These are phyloP conservation scores for Martensiomyces pterosporus DNA, from an alignment of 192 early-diverging fungal species.

Conservation along the genomic window DNA sequence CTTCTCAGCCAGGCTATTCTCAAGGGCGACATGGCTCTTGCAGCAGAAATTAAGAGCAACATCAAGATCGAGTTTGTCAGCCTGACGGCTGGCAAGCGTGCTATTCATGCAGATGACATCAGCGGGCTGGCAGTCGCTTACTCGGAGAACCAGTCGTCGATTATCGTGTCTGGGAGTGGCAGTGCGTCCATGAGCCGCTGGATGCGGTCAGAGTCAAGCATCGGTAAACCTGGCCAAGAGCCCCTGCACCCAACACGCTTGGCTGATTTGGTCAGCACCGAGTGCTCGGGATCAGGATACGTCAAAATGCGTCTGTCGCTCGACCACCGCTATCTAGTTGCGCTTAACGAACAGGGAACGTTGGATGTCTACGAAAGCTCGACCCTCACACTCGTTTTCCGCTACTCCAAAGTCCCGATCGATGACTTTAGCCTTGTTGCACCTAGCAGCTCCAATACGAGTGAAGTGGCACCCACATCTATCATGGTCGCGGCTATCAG, in stretches of 20 bases:
- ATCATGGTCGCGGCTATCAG: constrained; percentile 16
- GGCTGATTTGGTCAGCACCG: constrained; percentile 18
- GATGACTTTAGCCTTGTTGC: constrained; percentile 35
- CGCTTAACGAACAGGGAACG: constrained; percentile 17
- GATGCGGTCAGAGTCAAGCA: constrained; percentile 8
- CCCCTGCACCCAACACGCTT: constrained; percentile 2
- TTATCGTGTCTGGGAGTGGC: constrained; percentile 28
- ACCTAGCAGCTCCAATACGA: not conserved
- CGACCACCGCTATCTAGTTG: constrained; percentile 28
- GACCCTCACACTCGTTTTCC: constrained; percentile 42
- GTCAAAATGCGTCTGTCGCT: constrained; percentile 12
- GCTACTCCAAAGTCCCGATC: constrained; percentile 12
- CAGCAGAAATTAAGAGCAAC: constrained; percentile 9
- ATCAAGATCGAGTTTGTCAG: constrained; percentile 23
- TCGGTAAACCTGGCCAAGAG: not conserved
- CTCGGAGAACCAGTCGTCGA: constrained; percentile 2
- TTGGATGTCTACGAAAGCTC: constrained; percentile 41
- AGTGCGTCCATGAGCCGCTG: constrained; percentile 33
- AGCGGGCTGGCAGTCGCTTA: constrained; percentile 21
- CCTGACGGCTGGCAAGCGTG: constrained; percentile 1
- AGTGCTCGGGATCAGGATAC: constrained; percentile 26
- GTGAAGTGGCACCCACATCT: not conserved
- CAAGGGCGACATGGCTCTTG: constrained; percentile 22
- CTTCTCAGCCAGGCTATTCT: constrained; percentile 27
- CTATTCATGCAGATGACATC: constrained; percentile 12